Percentiles rank a stretch among this genome's conserved stretches.
Evolutionary conservation across 2,329 filamentous ascomycete genomes (phyloP).

Genomic region (Tetracladium maxilliforme): DNA sequence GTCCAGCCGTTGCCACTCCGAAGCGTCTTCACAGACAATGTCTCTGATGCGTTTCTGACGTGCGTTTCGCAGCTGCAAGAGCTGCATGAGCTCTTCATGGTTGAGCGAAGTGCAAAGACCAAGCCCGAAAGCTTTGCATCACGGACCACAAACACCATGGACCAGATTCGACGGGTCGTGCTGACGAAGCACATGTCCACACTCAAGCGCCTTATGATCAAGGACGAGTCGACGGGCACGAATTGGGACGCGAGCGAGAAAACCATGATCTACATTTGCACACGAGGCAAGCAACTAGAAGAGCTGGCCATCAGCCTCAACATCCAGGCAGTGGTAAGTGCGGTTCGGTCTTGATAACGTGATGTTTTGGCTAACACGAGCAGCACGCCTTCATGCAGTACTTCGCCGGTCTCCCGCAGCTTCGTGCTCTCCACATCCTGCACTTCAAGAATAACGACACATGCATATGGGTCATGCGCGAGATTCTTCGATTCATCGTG

Average conservation of each 20-base stretch:
- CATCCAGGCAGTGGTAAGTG: constrained; percentile 35
- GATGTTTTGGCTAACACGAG: too few species aligned
- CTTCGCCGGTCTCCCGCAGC: constrained; percentile 27
- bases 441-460: constrained; percentile 39
- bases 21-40: constrained; percentile 49
- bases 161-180: constrained; percentile 40
- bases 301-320: constrained; percentile 42
- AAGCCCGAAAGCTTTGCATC: constrained; percentile 37
- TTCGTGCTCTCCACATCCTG: constrained; percentile 40
- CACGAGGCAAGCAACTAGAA: constrained; percentile 29
- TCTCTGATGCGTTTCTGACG: constrained; percentile 36
- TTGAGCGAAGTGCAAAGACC: constrained; percentile 35
- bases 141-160: constrained; percentile 31
- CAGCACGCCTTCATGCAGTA: constrained; percentile 44
- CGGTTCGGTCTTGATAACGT: background rate
- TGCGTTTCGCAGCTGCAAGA: constrained; percentile 35
- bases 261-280: constrained; percentile 36
- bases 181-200: constrained; percentile 41
- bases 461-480: constrained; percentile 38
- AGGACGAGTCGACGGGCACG: constrained; percentile 32
- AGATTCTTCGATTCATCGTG: constrained; percentile 41
- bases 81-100: constrained; percentile 42
- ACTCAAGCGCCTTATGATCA: constrained; percentile 42
- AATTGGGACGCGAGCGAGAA: constrained; percentile 47
- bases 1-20: constrained; percentile 32